These are phyloP conservation scores for Carex cristatella DNA, from an alignment of 176 grass and related monocot genomes.

Conservation along the genomic window DNA sequence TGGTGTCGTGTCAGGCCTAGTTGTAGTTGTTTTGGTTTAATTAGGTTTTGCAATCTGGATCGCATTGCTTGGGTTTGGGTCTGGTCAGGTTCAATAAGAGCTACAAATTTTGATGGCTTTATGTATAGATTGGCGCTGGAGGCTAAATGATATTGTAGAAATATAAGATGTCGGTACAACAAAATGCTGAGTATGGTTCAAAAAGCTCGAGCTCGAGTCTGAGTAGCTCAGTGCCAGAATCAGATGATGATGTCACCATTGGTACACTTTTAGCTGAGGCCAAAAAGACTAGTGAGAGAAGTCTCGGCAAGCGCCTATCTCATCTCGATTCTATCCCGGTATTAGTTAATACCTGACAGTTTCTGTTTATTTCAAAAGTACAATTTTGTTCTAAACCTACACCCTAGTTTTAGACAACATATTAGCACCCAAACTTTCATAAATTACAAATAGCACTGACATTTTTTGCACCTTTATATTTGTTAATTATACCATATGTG, in stretches of 20 bases:
- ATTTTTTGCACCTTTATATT: not conserved
- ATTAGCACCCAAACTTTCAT: not conserved
- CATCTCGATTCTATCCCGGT: constrained; percentile 97
- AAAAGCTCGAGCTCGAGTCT: constrained; percentile 95
- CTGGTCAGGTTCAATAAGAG: not conserved
- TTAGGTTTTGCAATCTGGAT: not conserved
- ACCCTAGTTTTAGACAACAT: not conserved
- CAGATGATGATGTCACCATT: constrained; percentile 68
- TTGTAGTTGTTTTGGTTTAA: not conserved
- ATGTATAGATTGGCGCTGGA: not conserved
- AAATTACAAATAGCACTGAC: not conserved
- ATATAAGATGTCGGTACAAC: constrained; percentile 9
- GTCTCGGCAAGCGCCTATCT: constrained; percentile 80
- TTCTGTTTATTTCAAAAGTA: not conserved
- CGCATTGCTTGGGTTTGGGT: not conserved
- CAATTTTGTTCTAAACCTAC: not conserved
- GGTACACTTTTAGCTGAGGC: constrained; percentile 75
- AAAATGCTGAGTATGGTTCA: constrained; percentile 39
- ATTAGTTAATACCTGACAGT: constrained; percentile 14
- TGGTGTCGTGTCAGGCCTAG: not conserved
- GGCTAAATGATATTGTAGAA: constrained; percentile 8
- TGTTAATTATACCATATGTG: not conserved
- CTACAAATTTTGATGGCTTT: not conserved
- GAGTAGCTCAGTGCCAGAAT: constrained; percentile 68
- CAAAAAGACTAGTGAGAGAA: constrained; percentile 43